Evolutionary conservation across 2,329 filamentous ascomycete genomes (phyloP), one percentile per base, ranked within the genome.

Genomic region (Chaetomium olivaceum): DNA sequence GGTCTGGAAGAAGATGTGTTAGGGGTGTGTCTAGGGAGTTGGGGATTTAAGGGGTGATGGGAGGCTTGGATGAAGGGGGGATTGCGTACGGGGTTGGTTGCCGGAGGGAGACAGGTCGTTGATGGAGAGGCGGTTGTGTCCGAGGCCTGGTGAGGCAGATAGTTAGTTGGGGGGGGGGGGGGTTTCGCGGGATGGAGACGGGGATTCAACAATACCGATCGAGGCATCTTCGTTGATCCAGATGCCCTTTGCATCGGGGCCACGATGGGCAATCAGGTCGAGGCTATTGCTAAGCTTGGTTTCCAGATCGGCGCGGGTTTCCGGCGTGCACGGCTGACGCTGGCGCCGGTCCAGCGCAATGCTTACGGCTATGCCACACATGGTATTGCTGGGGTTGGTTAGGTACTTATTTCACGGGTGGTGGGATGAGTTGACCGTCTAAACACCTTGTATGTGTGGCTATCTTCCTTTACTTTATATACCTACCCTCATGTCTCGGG

Each of bases 61-160:
- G 74, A 19, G 11, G 33, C 31, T 12, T 11, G 29, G 19, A 4
- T 12, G 29, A 7, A 56, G 4, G 39, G 39, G 39, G 39, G 16
- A 16, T n/a, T 43, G 8, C 54, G 54, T 39, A 57, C 54, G 73
- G 1, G 83, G 84, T 68, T 85, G 84, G 4, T 73, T 71, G 1
- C 80, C 84, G n/a, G 74, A 73, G 0, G 78, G 73, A 8, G 78
- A 79, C 0, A 85, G 77, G 68, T 86, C 83, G 67, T 83, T 83
- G 71, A 85, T 85, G 19, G 82, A 77, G 11, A 65, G 58, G 11
- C 63, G 58, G 58, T 62, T 62, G 27, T 65, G 63, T 1, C 23
- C 63, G 6, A 65, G 54, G 29, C 65, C 67, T 58, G 21, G 39
- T 1, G 16, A 19, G 12, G 36, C 5, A 4, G 7, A 7, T 27